Evolutionary conservation across 2,329 filamentous ascomycete species (phyloP).

Genomic region (Colletotrichum musae): DNA sequence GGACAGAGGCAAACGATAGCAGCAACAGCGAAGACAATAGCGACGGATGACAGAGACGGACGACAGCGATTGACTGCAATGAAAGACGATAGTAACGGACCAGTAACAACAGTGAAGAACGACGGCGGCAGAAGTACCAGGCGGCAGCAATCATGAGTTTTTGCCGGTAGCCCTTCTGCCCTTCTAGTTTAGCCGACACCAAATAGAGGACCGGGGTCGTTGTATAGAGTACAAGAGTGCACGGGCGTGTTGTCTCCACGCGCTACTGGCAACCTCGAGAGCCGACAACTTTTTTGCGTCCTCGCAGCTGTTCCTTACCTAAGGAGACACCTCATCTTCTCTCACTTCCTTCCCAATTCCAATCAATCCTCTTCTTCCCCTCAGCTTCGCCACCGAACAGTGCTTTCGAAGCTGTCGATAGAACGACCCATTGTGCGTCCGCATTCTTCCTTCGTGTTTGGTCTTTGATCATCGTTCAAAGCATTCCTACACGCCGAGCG

Average conservation of each 20-base stretch:
- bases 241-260: conserved; percentile 13
- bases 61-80: no score
- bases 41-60: no score
- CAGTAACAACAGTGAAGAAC: no score
- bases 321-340: conserved; percentile 35
- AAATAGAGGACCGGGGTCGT: neutral
- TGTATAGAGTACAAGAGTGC: neutral
- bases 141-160: no score
- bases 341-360: conserved; percentile 6
- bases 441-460: conserved; percentile 14
- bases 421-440: conserved; percentile 20
- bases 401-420: conserved; percentile 30
- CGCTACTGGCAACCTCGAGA: neutral
- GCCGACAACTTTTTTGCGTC: conserved; percentile 29
- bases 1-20: no score
- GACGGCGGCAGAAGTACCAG: no score
- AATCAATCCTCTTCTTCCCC: conserved; percentile 11
- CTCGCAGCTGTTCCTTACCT: conserved; percentile 32
- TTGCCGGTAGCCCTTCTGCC: no score
- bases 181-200: no score
- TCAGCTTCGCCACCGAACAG: conserved; percentile 32
- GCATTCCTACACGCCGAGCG: conserved; percentile 17
- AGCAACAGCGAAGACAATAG: no score
- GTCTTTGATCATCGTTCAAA: conserved; percentile 2
- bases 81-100: no score